Evolutionary conservation across 345 rosid genomes (phyloP), one percentile per base, ranked within the genome.

Genomic region (Eucalyptus virginea): DNA sequence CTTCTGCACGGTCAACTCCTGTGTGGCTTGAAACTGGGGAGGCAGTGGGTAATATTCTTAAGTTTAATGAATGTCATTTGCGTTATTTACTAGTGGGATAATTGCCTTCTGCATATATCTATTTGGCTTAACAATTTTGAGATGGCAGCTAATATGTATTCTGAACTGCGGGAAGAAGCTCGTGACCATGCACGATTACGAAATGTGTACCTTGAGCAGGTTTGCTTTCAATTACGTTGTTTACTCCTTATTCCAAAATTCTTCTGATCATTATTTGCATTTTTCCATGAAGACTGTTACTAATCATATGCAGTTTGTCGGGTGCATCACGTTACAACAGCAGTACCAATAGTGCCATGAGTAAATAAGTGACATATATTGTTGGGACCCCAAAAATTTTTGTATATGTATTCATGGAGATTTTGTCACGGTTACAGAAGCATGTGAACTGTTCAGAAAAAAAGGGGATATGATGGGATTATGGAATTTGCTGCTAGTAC

Each of bases 1-100:
- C 94, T 88, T 94, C 97, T 89, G 93, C 92, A 92, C 96, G 96
- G 86, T 77, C 95, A 87, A 89, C 99, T 92, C 99, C 99, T 90
- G 93, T 94, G 54, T 98, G 99, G 99, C 96, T 98, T 91, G 99
- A 98, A 93, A 98, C 99, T 50, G 99, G 99, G 90, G 99, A 98
- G 88, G 95, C 98, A 87, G 99, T 98, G 90, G 99, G 99, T 98
- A 98, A 94, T 92, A 86, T 93, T 92, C 92, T 89, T 89, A 90
- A 88, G 89, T 88, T 69, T 86, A 89, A 90, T 60, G 89, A 88
- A 42, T 40, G 49, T 89, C 67, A n/a, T 90, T 89, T 89, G 89
- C 88, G 87, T 89, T 90, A 90, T 37, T 90, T 72, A 19, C 62
- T 67, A 34, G 89, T 86, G 87, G 90, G 91, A 88, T 80, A 89